Evolutionary conservation across 129 eudicot genomes (phyloP).

Genomic region (Logfia minima): DNA sequence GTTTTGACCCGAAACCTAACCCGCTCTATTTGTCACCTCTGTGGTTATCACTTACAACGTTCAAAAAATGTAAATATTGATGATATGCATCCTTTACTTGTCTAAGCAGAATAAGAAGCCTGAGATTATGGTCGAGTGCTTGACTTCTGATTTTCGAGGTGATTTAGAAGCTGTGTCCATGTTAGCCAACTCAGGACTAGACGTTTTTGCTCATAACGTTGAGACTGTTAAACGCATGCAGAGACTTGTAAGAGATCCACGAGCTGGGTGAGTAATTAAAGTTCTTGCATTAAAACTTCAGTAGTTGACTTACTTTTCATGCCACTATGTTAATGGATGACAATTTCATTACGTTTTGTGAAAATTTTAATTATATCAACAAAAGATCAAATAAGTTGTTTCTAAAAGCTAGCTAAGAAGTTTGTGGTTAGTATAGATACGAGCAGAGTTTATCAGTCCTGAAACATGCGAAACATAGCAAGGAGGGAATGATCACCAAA

Average conservation of each 20-base stretch:
- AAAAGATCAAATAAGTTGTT: too few species aligned
- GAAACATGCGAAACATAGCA: slow-evolving; percentile 78
- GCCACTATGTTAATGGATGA: not conserved
- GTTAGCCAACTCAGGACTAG: slow-evolving; percentile 86
- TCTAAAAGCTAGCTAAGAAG: not conserved
- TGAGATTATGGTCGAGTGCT: slow-evolving; percentile 91
- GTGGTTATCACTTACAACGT: not conserved
- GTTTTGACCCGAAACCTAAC: not conserved
- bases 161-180: slow-evolving; percentile 76
- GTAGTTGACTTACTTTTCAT: not conserved
- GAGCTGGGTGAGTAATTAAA: slow-evolving; percentile 75
- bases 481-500: slow-evolving; percentile 91
- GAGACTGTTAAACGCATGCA: slow-evolving; percentile 90
- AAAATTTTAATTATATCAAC: not conserved
- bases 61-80: not conserved
- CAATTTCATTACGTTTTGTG: not conserved
- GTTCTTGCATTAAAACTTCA: not conserved
- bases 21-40: not conserved
- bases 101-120: slow-evolving; percentile 72
- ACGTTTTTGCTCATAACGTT: slow-evolving; percentile 94
- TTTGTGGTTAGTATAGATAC: slow-evolving; percentile 46
- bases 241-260: slow-evolving; percentile 89
- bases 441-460: slow-evolving; percentile 91
- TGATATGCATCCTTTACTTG: not conserved
- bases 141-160: slow-evolving; percentile 95